Base-by-base conservation (phyloP, 2,329 filamentous ascomycete genomes). In the Meredithiella fracta region DNA sequence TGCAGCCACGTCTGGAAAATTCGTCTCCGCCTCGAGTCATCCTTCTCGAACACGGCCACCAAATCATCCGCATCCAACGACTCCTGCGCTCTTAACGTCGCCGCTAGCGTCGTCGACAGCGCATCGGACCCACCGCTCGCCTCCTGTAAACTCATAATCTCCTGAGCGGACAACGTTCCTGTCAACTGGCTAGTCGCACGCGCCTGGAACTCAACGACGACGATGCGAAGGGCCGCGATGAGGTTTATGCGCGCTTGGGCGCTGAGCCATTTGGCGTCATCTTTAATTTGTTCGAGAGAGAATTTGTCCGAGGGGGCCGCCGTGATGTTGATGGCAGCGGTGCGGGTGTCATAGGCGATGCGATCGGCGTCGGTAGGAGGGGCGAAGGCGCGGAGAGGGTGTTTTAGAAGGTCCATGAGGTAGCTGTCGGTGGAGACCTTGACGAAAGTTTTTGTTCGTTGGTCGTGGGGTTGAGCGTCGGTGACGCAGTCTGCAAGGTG, bases 201-300 rank as follows among this genome's bases (percentile, higher is more conserved):
- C 60, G 78, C 79, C 69, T 97, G 91, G 74, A 85, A 86, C 73
- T 97, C 92, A 49, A 92, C 70, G 5, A 94, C 72, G 2, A 83
- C 83, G 47, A 94, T 74, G 59, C 92, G 80, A 63, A 98, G 73
- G 25, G 91, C 89, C 11, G 83, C 79, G 47, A 92, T 73, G 66
- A 96, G 82, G 67, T 92, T 88, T 61, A 96, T 80, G 47, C 79
- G 75, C 53, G 82, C 80, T 64, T 83, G 80, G 63, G 84, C 80
- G 68, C 87, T 90, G 60, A 98, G 72, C 89, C 90, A 97, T 62
- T 85, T 67, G 34, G 88, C 79, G 71, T 97, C 90, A 50, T 80
- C 78, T 70, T 94, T 95, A 66, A 97, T 80, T 64, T 84, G 73
- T 40, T 85, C 80, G 61, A 95, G 73, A 64, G 90, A 80, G 65